Conservation (phyloP, 1,139 yeast genomes). For the Suhomyces bribrorum region DNA sequence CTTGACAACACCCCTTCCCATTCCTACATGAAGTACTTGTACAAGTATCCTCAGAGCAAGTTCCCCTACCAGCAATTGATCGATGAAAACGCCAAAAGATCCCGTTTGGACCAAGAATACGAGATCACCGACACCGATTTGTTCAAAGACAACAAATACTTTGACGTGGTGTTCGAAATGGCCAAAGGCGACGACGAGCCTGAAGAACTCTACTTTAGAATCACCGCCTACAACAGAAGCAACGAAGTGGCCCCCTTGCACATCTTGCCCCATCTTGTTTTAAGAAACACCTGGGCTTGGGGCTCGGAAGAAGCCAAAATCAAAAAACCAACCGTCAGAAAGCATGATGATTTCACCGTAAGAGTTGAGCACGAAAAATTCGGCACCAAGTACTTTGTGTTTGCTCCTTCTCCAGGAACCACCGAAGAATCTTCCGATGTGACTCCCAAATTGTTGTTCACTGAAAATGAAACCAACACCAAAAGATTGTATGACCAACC, state of each 20-base stretch:
- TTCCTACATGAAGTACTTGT: slow-evolving; percentile 87
- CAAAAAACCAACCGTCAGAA: slow-evolving; percentile 54
- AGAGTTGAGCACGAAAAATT: slow-evolving; percentile 69
- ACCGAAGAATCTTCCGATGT: slow-evolving; percentile 61
- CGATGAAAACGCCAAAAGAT: slow-evolving; percentile 64
- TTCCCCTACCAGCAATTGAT: slow-evolving; percentile 83
- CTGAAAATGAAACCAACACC: slow-evolving; percentile 87
- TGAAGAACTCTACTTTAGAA: slow-evolving; percentile 76
- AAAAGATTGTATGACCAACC: slow-evolving; percentile 63
- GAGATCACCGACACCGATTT: slow-evolving; percentile 77
- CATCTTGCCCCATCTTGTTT: slow-evolving; percentile 80
- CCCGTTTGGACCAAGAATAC: slow-evolving; percentile 65
- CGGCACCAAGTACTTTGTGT: slow-evolving; percentile 69
- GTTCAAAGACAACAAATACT: slow-evolving; percentile 78
- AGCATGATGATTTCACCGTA: slow-evolving; percentile 49
- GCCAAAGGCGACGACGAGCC: slow-evolving; percentile 85
- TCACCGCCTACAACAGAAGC: slow-evolving; percentile 89
- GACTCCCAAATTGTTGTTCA: slow-evolving; percentile 74
- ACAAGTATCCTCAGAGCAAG: slow-evolving; percentile 85
- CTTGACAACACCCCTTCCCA: slow-evolving; percentile 93
- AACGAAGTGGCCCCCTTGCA: slow-evolving; percentile 85
- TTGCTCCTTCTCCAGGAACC: slow-evolving; percentile 89
- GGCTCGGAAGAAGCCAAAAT: slow-evolving; percentile 55
- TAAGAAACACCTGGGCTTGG: slow-evolving; percentile 95
- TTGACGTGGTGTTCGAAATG: slow-evolving; percentile 88